Percentiles rank a stretch among this genome's conserved stretches.
phyloP scores from a whole-genome alignment of 305 asterid genomes.

The Fraxinus angustifolia region DNA sequence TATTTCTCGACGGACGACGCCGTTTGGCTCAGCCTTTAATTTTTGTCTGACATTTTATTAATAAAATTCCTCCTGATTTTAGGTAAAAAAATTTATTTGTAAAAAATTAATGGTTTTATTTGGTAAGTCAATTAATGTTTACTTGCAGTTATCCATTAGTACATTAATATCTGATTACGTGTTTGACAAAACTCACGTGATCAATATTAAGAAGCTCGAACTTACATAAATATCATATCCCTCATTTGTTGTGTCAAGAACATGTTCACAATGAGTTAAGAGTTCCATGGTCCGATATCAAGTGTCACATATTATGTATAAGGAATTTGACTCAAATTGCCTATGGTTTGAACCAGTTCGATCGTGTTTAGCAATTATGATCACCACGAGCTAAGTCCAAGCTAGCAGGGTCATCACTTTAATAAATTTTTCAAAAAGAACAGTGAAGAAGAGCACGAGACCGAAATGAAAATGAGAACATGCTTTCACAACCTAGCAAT shows the following conservation, averaged over 20 bases:
- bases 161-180: background rate
- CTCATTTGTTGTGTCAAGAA: background rate
- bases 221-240: background rate
- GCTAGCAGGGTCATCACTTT: background rate
- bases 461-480: background rate
- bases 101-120: background rate
- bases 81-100: background rate
- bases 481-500: background rate
- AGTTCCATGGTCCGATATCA: background rate
- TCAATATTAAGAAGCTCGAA: background rate
- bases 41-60: background rate
- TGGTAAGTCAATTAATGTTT: background rate
- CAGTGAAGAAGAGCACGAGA: background rate
- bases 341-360: background rate
- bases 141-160: background rate
- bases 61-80: background rate
- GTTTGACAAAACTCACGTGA: background rate
- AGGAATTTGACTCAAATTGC: background rate
- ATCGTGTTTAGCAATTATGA: background rate
- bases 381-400: background rate
- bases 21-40: background rate
- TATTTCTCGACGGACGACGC: background rate
- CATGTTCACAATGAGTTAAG: background rate
- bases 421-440: background rate
- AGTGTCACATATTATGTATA: background rate